Conservation (phyloP, 495 filamentous ascomycete species). For the Penicillium waksmanii region DNA sequence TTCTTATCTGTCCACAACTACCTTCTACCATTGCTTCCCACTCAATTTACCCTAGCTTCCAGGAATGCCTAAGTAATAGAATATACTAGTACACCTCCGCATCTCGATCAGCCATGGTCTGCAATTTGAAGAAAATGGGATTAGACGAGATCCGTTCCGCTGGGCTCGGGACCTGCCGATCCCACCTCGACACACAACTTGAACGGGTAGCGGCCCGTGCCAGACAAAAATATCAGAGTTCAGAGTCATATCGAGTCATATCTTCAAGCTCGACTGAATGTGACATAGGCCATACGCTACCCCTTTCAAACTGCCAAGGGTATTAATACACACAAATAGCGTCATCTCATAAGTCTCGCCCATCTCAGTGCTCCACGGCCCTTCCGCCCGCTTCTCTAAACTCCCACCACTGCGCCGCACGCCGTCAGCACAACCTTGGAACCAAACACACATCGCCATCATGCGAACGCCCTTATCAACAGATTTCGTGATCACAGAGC, state of each 20-base stretch:
- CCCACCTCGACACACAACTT: not conserved
- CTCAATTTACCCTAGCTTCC: too few relatives aligned
- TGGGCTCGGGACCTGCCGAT: slow-evolving; percentile 9
- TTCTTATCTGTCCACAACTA: not conserved
- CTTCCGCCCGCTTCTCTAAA: too few relatives aligned
- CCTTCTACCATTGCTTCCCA: not conserved
- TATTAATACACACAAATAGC: too few relatives aligned
- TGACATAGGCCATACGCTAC: too few relatives aligned
- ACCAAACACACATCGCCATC: not conserved
- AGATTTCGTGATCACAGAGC: slow-evolving; percentile 32
- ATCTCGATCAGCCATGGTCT: too few relatives aligned
- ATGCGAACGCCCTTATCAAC: slow-evolving; percentile 23
- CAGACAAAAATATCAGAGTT: not conserved
- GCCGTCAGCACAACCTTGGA: too few relatives aligned
- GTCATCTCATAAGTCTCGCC: too few relatives aligned
- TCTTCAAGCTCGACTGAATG: too few relatives aligned
- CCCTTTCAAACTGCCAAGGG: too few relatives aligned
- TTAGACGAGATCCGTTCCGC: slow-evolving; percentile 4
- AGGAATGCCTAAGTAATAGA: not conserved
- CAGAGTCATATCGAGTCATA: too few relatives aligned
- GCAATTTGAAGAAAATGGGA: not conserved
- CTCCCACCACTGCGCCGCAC: too few relatives aligned
- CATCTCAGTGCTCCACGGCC: too few relatives aligned
- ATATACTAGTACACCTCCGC: not conserved
- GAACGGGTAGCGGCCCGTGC: not conserved